These are phyloP conservation scores for Colletotrichum truncatum DNA, from an alignment of 2,329 filamentous ascomycete genomes.

Conservation along the genomic window DNA sequence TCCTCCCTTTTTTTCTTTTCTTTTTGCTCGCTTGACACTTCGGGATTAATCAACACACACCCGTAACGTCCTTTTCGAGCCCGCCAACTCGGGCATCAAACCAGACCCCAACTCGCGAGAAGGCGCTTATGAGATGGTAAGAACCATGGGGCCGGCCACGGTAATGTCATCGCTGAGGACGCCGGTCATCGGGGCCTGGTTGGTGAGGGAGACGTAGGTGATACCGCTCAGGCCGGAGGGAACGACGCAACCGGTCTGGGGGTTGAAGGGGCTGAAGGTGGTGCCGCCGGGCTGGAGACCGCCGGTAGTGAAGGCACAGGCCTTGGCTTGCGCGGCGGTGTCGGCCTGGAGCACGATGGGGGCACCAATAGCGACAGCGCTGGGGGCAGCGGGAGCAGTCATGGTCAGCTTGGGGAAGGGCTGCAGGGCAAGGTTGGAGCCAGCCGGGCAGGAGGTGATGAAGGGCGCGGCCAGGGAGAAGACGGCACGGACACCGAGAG, in stretches of 20 bases:
- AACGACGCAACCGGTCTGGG: constrained; percentile 64
- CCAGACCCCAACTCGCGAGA: not conserved
- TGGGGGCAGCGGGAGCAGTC: constrained; percentile 57
- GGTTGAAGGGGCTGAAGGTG: constrained; percentile 65
- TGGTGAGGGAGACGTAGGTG: constrained; percentile 74
- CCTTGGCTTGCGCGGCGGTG: constrained; percentile 59
- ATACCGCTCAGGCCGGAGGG: constrained; percentile 71
- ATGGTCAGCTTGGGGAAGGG: constrained; percentile 68
- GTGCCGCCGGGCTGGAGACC: constrained; percentile 64
- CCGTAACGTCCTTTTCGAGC: constrained; percentile 14
- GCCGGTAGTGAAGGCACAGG: constrained; percentile 75
- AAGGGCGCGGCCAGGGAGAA: constrained; percentile 80
- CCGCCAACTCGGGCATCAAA: not conserved
- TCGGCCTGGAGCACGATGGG: constrained; percentile 59
- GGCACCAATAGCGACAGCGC: constrained; percentile 48
- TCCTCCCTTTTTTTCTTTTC: not conserved
- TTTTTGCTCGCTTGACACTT: constrained; percentile 15
- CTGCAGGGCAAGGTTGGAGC: constrained; percentile 70
- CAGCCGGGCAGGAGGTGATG: constrained; percentile 75
- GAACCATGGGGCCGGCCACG: constrained; percentile 71
- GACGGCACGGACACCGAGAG: constrained; percentile 73
- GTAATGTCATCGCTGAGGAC: constrained; percentile 69
- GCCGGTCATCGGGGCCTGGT: constrained; percentile 56
- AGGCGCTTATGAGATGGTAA: constrained; percentile 57
- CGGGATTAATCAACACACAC: constrained; percentile 25